Evolutionary conservation across 306 rosid genomes (phyloP).

Genomic region (Quercus aquifolioides): DNA sequence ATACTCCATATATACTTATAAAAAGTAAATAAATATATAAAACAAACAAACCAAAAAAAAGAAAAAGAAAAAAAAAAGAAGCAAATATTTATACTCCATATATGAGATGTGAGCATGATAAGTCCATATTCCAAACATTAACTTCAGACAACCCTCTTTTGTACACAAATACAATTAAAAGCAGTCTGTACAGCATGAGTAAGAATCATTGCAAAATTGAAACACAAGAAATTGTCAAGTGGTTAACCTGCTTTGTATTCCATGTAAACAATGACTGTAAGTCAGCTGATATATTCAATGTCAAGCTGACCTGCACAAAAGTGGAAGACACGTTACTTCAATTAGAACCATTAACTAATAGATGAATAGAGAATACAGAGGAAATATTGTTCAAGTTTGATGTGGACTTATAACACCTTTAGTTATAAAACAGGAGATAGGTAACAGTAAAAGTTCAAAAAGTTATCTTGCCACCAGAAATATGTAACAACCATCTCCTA

Average conservation of each 20-base stretch:
- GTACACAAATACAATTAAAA: not conserved
- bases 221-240: constrained; percentile 6
- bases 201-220: not conserved
- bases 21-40: too few relatives aligned
- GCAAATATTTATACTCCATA: not conserved
- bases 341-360: constrained; percentile 13
- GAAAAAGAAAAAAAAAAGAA: too few relatives aligned
- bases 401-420: not conserved
- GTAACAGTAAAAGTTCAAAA: too few relatives aligned
- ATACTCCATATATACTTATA: not conserved
- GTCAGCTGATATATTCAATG: constrained; percentile 83
- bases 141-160: not conserved
- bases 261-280: constrained; percentile 93
- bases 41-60: too few relatives aligned
- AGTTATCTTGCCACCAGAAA: too few relatives aligned
- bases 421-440: too few relatives aligned
- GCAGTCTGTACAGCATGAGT: not conserved
- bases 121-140: not conserved
- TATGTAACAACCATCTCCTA: too few relatives aligned
- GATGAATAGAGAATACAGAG: not conserved
- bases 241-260: constrained; percentile 93
- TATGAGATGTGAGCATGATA: not conserved
- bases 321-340: constrained; percentile 14
- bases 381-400: not conserved
- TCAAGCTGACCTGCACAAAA: constrained; percentile 77